phyloP scores from a whole-genome alignment of 169 alveolate genomes.

The Eimeria falciformis region DNA sequence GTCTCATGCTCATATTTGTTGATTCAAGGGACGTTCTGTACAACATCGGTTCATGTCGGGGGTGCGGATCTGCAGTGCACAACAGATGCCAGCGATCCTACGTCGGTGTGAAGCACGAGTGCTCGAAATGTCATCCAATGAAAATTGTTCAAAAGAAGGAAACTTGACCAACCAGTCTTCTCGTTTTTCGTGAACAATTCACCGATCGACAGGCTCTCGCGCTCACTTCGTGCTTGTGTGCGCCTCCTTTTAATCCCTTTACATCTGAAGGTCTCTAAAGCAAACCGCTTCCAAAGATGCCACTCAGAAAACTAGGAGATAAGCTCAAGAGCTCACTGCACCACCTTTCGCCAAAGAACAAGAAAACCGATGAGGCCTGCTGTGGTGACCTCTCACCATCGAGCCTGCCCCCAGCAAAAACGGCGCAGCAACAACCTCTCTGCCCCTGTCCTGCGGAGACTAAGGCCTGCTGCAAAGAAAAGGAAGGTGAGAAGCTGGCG shows the following conservation, averaged over 20 bases:
- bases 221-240: background rate
- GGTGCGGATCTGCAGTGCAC: no score
- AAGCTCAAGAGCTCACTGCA: constrained; percentile 56
- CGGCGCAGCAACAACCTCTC: constrained; percentile 53
- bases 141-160: no score
- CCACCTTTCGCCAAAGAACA: constrained; percentile 66
- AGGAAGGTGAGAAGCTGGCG: no score
- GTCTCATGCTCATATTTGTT: no score
- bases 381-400: constrained; percentile 70
- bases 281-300: constrained; percentile 18
- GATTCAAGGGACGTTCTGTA: no score
- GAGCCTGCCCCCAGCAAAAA: constrained; percentile 45
- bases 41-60: no score
- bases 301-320: constrained; percentile 58
- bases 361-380: constrained; percentile 36
- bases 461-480: no score
- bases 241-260: background rate
- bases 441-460: background rate
- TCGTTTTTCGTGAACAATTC: background rate
- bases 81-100: no score
- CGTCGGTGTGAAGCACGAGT: no score
- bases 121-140: no score
- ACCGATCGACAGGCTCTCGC: background rate
- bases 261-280: background rate
- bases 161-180: background rate